Base-by-base conservation (phyloP, 139 green algal species). In the Dunaliella sp. region DNA sequence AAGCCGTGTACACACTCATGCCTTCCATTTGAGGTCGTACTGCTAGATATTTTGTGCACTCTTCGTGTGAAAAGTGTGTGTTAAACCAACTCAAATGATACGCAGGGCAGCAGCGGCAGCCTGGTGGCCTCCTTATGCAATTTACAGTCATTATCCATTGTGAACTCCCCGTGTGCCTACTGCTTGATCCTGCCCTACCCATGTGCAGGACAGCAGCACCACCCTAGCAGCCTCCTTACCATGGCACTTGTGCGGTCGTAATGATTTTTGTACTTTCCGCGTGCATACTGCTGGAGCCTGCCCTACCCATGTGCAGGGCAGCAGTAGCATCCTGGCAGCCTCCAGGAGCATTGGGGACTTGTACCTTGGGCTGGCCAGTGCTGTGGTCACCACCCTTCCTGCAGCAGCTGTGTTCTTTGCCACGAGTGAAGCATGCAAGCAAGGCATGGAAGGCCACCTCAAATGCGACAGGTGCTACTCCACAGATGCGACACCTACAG, bases 351-450 rank as follows among this genome's bases (percentile, higher is more conserved):
- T 83, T 58, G 35, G 76, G 1, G 93, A 96, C 83, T 24, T 96
- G 30, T 95, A 93, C 85, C 77, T 92, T 48, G 94, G 94, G 32
- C 72, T 95, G 3, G 85, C 80, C 24, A 90, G 88, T 3, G 88
- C 88, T 0, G 37, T 95, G 30, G 32, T 93, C 26, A 92, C 92
- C 36, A 94, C 91, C 36, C 85, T 96, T 0, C 93, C 94, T 1
- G 88, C 92, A 12, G 90, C 91, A 0, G 33, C 92, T 0, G 0
- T 96, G 12, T 97, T 95, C 90, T 96, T 96, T 86, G 57, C 88
- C 28, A 87, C 88, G 0, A 94, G 96, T 80, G 91, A 93, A 76
- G 83, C 36, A 28, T 88, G 81, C 80, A 92, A 92, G 57, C 33
- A 22, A 0, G 81, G 36, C 75, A 35, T 93, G 78, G 34, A 21